These are phyloP conservation scores for Sclerotinia spermophila DNA, from an alignment of 2,329 filamentous ascomycete species.

Conservation along the genomic window DNA sequence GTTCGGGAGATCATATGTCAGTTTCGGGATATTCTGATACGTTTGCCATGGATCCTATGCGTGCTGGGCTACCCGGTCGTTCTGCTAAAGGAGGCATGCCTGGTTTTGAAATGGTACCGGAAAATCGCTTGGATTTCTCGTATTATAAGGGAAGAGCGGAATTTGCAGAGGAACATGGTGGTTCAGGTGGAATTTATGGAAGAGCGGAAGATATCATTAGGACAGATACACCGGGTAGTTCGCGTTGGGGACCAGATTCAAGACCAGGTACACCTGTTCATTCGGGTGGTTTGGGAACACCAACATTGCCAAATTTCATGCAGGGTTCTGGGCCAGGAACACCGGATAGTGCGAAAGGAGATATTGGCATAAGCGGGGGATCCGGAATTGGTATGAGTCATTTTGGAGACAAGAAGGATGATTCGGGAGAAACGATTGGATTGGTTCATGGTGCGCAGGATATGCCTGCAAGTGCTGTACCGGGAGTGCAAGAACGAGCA, in stretches of 20 bases:
- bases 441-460: slow-evolving; percentile 2
- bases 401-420: slow-evolving; percentile 2
- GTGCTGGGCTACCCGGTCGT: slow-evolving; percentile 45
- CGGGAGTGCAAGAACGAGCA: slow-evolving; percentile 36
- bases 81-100: slow-evolving; percentile 43
- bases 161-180: slow-evolving; percentile 83
- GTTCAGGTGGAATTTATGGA: slow-evolving; percentile 61
- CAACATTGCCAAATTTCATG: neutral
- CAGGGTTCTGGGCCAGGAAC: neutral
- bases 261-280: slow-evolving; percentile 28
- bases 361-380: slow-evolving; percentile 12
- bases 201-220: slow-evolving; percentile 52
- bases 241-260: slow-evolving; percentile 24
- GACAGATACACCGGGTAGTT: slow-evolving; percentile 33
- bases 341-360: neutral
- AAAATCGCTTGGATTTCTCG: slow-evolving; percentile 82
- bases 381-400: neutral
- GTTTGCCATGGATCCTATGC: slow-evolving; percentile 77
- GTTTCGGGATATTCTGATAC: slow-evolving; percentile 78
- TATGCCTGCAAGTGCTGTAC: neutral
- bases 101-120: slow-evolving; percentile 87
- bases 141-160: slow-evolving; percentile 88
- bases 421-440: neutral
- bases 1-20: slow-evolving; percentile 53
- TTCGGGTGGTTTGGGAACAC: neutral